phyloP scores from a whole-genome alignment of 192 early-diverging fungal species.

The Coemansia sp. region DNA sequence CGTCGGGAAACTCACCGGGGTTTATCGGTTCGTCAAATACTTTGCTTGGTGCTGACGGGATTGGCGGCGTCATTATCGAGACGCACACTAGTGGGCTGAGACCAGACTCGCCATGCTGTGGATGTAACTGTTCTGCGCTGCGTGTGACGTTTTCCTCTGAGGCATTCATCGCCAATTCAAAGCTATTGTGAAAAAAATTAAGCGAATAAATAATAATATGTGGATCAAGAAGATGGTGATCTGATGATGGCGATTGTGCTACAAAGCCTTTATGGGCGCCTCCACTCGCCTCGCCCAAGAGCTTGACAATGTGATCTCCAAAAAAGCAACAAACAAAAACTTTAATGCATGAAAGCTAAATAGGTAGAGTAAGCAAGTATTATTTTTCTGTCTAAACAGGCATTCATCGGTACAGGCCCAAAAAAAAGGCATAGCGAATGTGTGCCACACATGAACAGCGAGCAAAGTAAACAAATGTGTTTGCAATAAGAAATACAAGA shows the following conservation, averaged over 20 bases:
- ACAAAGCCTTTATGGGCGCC: neutral
- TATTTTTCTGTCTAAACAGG: neutral
- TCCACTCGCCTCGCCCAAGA: neutral
- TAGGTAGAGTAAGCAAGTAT: neutral
- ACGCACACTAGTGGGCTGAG: conserved; percentile 31
- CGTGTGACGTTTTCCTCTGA: neutral
- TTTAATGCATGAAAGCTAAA: neutral
- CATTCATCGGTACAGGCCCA: neutral
- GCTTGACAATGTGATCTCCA: neutral
- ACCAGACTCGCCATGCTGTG: neutral
- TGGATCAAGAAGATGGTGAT: neutral
- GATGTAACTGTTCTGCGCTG: neutral
- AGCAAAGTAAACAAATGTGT: neutral
- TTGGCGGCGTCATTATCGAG: conserved; percentile 31
- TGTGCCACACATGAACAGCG: too few relatives aligned
- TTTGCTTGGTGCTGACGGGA: neutral
- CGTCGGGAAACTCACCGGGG: conserved; percentile 33
- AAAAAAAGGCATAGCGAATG: too few relatives aligned
- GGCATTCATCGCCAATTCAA: too few relatives aligned
- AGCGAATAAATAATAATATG: too few relatives aligned
- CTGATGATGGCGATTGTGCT: neutral
- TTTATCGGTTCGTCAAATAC: neutral
- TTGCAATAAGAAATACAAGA: neutral
- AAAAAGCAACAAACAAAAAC: neutral
- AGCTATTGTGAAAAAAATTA: too few relatives aligned